These are phyloP conservation scores for Graphilbum ipis-grandicollis DNA, from an alignment of 2,329 filamentous ascomycete species.

Conservation along the genomic window DNA sequence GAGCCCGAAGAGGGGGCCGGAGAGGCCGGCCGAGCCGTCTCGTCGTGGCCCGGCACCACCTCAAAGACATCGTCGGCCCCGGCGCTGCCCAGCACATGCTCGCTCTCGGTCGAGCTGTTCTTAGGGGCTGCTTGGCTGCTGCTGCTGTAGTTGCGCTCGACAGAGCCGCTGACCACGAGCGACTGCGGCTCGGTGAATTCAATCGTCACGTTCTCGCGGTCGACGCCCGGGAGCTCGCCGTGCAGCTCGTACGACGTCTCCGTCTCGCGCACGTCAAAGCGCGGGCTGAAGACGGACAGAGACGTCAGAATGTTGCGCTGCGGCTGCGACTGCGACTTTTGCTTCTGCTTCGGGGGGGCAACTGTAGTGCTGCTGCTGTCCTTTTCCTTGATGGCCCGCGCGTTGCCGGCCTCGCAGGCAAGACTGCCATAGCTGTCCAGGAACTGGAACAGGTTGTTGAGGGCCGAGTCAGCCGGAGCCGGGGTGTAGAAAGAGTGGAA, in stretches of 20 bases:
- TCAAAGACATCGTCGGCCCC: conserved; percentile 21
- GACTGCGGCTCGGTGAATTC: conserved; percentile 67
- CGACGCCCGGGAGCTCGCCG: conserved; percentile 61
- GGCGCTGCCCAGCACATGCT: conserved; percentile 15
- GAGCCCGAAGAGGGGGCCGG: too few relatives aligned
- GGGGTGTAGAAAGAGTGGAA: conserved; percentile 27
- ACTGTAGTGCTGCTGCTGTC: too few relatives aligned
- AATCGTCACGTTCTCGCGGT: conserved; percentile 56
- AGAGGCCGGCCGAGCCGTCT: conserved; percentile 6
- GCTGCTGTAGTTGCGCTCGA: conserved; percentile 48
- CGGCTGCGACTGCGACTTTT: too few relatives aligned
- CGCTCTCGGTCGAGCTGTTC: too few relatives aligned
- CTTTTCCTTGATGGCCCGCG: neutral
- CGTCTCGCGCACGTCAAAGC: conserved; percentile 63
- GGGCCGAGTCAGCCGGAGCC: conserved; percentile 7
- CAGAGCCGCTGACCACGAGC: conserved; percentile 50
- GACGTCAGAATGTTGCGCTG: too few relatives aligned
- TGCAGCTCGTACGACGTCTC: conserved; percentile 55
- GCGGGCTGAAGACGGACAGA: conserved; percentile 42
- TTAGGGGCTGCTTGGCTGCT: too few relatives aligned
- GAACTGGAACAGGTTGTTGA: conserved; percentile 36
- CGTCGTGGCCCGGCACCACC: conserved; percentile 13
- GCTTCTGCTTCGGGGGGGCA: too few relatives aligned
- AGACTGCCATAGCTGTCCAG: conserved; percentile 43
- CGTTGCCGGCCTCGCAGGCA: conserved; percentile 4